Evolutionary conservation across 352 stramenopile species (phyloP).

Genomic region (Phytophthora colocasiae): DNA sequence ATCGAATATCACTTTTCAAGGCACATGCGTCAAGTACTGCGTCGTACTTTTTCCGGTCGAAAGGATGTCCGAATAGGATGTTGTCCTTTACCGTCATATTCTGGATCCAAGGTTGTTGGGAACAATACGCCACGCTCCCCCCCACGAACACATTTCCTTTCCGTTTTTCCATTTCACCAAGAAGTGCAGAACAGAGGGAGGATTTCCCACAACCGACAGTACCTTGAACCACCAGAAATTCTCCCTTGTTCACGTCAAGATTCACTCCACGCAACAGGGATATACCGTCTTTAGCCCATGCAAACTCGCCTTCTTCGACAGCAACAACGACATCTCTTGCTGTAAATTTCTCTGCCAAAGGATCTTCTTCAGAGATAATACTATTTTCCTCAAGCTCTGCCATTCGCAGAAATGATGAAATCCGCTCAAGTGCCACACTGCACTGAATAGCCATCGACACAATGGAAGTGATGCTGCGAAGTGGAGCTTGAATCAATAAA

Average conservation of each 20-base stretch:
- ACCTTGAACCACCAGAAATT: conserved; percentile 58
- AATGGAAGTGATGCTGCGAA: conserved; percentile 35
- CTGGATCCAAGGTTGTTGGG: conserved; percentile 95
- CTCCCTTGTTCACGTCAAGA: conserved; percentile 41
- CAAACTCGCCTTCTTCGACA: conserved; percentile 39
- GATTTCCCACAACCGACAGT: conserved; percentile 58
- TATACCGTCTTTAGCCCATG: conserved; percentile 23
- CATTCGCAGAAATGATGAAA: conserved; percentile 36
- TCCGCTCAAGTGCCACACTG: conserved; percentile 39
- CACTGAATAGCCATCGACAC: conserved; percentile 42
- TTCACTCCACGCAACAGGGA: conserved; percentile 16
- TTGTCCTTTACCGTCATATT: conserved; percentile 95
- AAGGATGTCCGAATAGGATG: conserved; percentile 92
- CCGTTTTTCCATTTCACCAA: conserved; percentile 81
- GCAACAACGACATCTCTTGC: conserved; percentile 41
- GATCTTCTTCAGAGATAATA: conserved; percentile 42
- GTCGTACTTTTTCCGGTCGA: conserved; percentile 58
- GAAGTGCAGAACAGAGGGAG: conserved; percentile 47
- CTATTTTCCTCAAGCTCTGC: conserved; percentile 25
- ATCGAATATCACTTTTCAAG: conserved; percentile 83
- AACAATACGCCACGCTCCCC: conserved; percentile 67
- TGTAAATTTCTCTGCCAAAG: conserved; percentile 27
- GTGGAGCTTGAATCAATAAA: conserved; percentile 43
- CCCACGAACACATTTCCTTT: conserved; percentile 48
- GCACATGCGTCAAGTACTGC: conserved; percentile 82